Evolutionary conservation across 805 yeast species (phyloP), one percentile per base, ranked within the genome.

Genomic region (Saturnispora serradocipensis): DNA sequence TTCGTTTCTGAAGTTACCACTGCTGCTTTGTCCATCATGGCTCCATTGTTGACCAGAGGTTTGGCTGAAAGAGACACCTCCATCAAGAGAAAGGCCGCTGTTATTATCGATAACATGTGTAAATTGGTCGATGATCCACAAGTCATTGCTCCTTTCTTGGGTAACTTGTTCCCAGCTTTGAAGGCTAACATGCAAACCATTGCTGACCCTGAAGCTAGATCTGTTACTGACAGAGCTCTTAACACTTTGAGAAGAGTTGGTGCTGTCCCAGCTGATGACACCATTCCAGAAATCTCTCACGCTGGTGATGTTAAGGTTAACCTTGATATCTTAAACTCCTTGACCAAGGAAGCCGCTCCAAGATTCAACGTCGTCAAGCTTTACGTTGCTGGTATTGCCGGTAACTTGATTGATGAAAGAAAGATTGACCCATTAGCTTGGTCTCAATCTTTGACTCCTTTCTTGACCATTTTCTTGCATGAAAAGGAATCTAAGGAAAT

Each of bases 141-240:
- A 80, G 95, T 93, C 71, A 96, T 93, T 76, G 99, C 98, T 80
- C 99, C 99, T 63, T 93, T 93, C 88, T 78, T 93, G 85, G 78
- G 80, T 76, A 86, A 85, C 72, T 83, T 93, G 69, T 86, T 88
- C 80, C 99, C 99, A 72, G 87, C 97, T 69, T 81, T 93, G 75
- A 88, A 88, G 84, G 73, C 83, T 72, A 93, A 93, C 87, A 82
- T 84, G 78, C 76, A 86, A 69, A 88, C 87, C 79, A 90, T 93
- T 77, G 99, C 99, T 74, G 99, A 93, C 77, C 99, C 99, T 72
- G 99, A 93, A 80, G 99, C 99, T 64, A 91, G 99, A 80, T 91
- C 87, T 63, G 98, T 93, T 71, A 93, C 99, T 66, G 79, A 80
- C 69, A 90, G 98, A 80, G 99, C 95, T 71, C 80, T 91, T 74